Evolutionary conservation across 192 early-diverging fungal species (phyloP).

Genomic region (Coemansia sp.): DNA sequence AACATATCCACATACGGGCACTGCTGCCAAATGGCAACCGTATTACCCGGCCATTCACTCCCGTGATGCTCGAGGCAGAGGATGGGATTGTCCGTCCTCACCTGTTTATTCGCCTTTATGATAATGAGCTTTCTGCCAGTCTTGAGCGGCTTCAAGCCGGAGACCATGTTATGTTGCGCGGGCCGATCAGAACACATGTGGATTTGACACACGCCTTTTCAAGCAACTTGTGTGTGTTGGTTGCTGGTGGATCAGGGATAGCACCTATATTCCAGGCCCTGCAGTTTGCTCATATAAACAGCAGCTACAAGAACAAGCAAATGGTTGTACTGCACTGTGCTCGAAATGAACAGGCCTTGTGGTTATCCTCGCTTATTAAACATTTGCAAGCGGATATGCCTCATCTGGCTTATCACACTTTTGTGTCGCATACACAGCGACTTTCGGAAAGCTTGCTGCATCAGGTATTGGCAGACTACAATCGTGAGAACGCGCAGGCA

Average conservation of each 20-base stretch:
- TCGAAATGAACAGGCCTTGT: slow-evolving; percentile 11
- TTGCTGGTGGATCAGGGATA: slow-evolving; percentile 43
- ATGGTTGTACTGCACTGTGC: slow-evolving; percentile 31
- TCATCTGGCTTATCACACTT: slow-evolving; percentile 12
- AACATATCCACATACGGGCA: slow-evolving; percentile 40
- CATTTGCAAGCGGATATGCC: slow-evolving; percentile 14
- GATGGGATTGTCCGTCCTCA: slow-evolving; percentile 36
- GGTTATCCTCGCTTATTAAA: slow-evolving; percentile 12
- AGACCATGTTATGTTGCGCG: slow-evolving; percentile 12
- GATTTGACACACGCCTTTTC: slow-evolving; percentile 18
- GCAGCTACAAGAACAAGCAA: slow-evolving; percentile 13
- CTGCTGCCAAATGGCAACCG: background rate
- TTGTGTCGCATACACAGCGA: slow-evolving; percentile 9
- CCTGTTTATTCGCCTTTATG: slow-evolving; percentile 33
- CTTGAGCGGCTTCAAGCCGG: slow-evolving; percentile 1
- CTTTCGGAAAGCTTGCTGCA: background rate
- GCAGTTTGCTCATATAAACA: slow-evolving; percentile 32
- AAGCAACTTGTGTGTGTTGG: slow-evolving; percentile 10
- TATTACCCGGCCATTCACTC: slow-evolving; percentile 34
- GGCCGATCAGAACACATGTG: slow-evolving; percentile 22
- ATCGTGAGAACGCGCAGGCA: slow-evolving; percentile 1
- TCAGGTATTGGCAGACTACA: background rate
- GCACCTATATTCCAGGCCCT: slow-evolving; percentile 38
- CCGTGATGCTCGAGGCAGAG: slow-evolving; percentile 30
- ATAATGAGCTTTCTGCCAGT: slow-evolving; percentile 13